phyloP scores from a whole-genome alignment of 2,329 filamentous ascomycete species.

The Exserohilum rostratum region DNA sequence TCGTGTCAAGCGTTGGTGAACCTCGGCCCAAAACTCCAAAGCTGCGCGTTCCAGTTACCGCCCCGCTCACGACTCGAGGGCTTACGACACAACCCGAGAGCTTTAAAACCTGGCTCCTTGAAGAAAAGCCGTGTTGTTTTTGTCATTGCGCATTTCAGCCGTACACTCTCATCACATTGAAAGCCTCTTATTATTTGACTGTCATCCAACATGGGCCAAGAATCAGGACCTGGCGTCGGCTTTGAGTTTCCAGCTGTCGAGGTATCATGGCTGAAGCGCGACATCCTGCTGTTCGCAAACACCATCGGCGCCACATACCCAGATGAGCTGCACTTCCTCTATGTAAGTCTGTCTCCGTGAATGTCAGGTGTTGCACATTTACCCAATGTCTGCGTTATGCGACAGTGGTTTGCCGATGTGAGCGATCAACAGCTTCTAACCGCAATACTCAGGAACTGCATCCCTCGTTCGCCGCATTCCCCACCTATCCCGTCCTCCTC shows the following conservation, averaged over 20 bases:
- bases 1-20: slow-evolving; percentile 22
- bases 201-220: slow-evolving; percentile 37
- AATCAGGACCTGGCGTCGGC: slow-evolving; percentile 63
- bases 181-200: not conserved
- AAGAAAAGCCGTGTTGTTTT: not conserved
- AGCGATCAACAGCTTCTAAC: slow-evolving; percentile 9
- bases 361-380: not conserved
- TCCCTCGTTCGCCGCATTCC: slow-evolving; percentile 84
- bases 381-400: not conserved
- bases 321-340: slow-evolving; percentile 93
- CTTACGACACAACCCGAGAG: slow-evolving; percentile 12
- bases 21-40: slow-evolving; percentile 40
- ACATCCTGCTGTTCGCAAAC: slow-evolving; percentile 86
- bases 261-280: slow-evolving; percentile 86
- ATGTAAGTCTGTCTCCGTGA: slow-evolving; percentile 60
- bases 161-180: not conserved
- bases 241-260: slow-evolving; percentile 78
- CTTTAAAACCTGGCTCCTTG: not conserved
- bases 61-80: slow-evolving; percentile 30
- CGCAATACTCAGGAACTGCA: slow-evolving; percentile 73
- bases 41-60: slow-evolving; percentile 36
- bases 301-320: slow-evolving; percentile 78
- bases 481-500: slow-evolving; percentile 83
- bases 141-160: not conserved
- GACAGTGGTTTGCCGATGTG: not conserved